These are phyloP conservation scores for Choiromyces venosus DNA, from an alignment of 495 filamentous ascomycete species.

Conservation along the genomic window DNA sequence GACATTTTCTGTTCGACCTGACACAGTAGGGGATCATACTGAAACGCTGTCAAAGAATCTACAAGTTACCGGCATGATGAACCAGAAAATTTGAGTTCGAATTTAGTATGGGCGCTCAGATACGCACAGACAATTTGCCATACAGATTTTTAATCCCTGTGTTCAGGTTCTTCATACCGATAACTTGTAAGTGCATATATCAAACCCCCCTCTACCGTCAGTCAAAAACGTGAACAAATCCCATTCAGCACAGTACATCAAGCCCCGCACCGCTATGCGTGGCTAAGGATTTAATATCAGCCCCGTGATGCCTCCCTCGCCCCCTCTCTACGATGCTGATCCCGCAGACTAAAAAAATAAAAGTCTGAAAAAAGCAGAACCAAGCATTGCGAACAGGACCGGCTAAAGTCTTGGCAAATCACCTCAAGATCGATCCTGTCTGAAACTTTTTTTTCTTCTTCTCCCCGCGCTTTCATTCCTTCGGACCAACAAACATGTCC, in stretches of 20 bases:
- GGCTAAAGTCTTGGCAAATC: background rate
- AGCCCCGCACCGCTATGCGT: background rate
- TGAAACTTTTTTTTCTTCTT: background rate
- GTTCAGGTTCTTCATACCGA: too few relatives aligned
- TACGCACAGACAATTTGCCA: too few relatives aligned
- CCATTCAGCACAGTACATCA: background rate
- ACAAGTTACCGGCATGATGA: background rate
- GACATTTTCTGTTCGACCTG: background rate
- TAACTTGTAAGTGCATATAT: too few relatives aligned
- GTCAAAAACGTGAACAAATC: background rate
- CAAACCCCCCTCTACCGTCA: background rate
- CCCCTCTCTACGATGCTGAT: background rate
- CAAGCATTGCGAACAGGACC: background rate
- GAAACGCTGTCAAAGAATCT: background rate
- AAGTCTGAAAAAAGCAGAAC: background rate
- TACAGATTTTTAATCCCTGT: too few relatives aligned
- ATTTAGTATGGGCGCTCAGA: too few relatives aligned
- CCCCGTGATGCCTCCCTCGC: background rate
- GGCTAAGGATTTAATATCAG: background rate
- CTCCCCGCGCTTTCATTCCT: background rate
- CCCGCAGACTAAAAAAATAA: background rate
- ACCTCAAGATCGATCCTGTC: background rate
- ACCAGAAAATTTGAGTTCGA: too few relatives aligned
- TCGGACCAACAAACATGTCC: background rate
- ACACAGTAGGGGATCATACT: background rate